A percentile compares a stretch with the other conserved stretches of the same genome.
Evolutionary conservation across 306 rosid species (phyloP).

Genomic region (Canavalia ensiformis): DNA sequence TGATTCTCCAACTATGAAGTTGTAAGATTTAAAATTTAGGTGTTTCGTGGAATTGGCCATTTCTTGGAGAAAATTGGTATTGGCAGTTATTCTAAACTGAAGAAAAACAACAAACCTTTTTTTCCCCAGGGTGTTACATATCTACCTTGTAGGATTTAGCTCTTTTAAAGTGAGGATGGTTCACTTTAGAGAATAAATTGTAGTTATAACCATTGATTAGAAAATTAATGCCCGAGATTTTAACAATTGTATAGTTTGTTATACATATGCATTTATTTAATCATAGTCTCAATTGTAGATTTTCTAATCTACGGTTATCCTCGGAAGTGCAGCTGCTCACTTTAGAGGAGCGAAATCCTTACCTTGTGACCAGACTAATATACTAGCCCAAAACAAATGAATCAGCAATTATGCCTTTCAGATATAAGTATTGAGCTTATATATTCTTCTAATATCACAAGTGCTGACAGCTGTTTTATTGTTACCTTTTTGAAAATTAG

Average conservation of each 20-base stretch:
- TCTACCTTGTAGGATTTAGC: neutral
- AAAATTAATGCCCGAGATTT: no score
- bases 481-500: conserved; percentile 55
- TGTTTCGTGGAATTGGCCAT: conserved; percentile 2
- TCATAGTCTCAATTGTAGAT: no score
- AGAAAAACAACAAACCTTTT: neutral
- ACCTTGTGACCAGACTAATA: neutral
- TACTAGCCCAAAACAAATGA: neutral
- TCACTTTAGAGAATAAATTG: no score
- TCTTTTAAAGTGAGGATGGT: no score
- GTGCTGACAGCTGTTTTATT: conserved; percentile 52
- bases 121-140: neutral
- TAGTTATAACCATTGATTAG: no score
- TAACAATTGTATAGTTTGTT: no score
- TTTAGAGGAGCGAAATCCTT: no score
- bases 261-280: no score
- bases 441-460: conserved; percentile 20
- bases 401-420: conserved; percentile 19
- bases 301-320: no score
- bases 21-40: neutral
- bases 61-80: conserved; percentile 26
- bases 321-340: no score
- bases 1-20: conserved; percentile 16
- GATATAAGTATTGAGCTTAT: neutral
- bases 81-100: neutral